Conservation (phyloP, 345 rosid species). For the Garcia nutans region DNA sequence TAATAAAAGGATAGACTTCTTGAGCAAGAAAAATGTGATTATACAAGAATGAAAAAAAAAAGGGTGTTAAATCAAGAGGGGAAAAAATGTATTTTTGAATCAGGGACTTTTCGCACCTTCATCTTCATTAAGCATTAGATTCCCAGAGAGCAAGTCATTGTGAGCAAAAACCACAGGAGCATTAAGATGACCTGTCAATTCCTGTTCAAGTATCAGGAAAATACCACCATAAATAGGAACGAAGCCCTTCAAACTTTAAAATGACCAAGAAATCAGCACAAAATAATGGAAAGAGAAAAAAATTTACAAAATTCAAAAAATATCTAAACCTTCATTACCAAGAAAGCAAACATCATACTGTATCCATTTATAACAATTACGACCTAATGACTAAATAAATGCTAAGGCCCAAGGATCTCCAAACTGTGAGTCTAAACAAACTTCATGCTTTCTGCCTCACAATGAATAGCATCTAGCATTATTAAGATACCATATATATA, state of each 20-base stretch:
- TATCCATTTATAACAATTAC: neutral
- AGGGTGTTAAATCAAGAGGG: no score
- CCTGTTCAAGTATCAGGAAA: constrained; percentile 64
- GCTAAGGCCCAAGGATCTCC: neutral
- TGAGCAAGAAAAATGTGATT: neutral
- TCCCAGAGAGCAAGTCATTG: constrained; percentile 94
- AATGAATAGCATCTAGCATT: neutral
- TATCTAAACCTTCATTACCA: neutral
- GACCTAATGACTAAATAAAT: neutral
- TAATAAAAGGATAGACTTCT: neutral
- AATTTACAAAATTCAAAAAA: constrained; percentile 4
- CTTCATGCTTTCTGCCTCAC: neutral
- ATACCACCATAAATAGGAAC: constrained; percentile 19
- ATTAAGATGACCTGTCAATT: constrained; percentile 63
- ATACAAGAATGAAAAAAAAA: no score
- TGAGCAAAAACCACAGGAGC: constrained; percentile 90
- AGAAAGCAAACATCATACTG: no score
- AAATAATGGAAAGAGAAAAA: neutral
- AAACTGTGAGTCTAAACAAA: neutral
- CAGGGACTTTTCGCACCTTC: constrained; percentile 48
- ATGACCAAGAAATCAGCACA: constrained; percentile 16
- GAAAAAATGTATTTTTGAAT: neutral
- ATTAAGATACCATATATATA: neutral
- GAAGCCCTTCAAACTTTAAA: constrained; percentile 7
- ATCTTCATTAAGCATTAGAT: constrained; percentile 80